Evolutionary conservation across 2,329 filamentous ascomycete species (phyloP), one percentile per base, ranked within the genome.

Genomic region (Cryphonectria carpinicola): DNA sequence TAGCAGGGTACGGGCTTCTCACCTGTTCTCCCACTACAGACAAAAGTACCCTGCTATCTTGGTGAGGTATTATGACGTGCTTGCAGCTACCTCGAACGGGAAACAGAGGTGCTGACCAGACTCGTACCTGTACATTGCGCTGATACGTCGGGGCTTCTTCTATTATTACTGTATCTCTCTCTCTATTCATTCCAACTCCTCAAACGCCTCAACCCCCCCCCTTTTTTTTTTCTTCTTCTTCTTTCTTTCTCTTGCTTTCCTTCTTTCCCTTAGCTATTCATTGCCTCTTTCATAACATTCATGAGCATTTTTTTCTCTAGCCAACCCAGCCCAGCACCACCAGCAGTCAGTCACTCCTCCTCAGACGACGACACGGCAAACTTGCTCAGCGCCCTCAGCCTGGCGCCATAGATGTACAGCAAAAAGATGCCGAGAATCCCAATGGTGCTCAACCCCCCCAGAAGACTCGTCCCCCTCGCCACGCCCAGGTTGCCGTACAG

Each of bases 401-500:
- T 81, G 35, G 83, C 85, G 3, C 89, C 88, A 71, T 81, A 88
- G 7, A 85, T 86, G 79, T 86, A 92, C 70, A 92, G 79, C 58
- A 84, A 78, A 80, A 85, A 90, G 61, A 92, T 87, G 19, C 88
- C 88, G n/a, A 86, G 73, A 72, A 89, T 85, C 37, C 86, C 85
- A 66, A 87, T 83, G 22, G 84, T 81, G 69, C 83, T 86, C 65
- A 88, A 75, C 1, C 86, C 87, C 3, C 83, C 89, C 7, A 92
- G 81, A 46, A 92, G 74, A 71, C 83, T 87, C 0, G 85, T 83
- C 3, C 89, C 90, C 61, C 80, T 82, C 6, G 83, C 88, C 39
- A 92, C 85, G 19, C 89, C 89, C 6, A 92, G 75, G 74, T 89
- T 88, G 22, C 80, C 78, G 70, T 86, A 92, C 68, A 92, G 81